phyloP scores from a whole-genome alignment of 1,284 basidiomycete species.

The Cryptococcus wingfieldii region DNA sequence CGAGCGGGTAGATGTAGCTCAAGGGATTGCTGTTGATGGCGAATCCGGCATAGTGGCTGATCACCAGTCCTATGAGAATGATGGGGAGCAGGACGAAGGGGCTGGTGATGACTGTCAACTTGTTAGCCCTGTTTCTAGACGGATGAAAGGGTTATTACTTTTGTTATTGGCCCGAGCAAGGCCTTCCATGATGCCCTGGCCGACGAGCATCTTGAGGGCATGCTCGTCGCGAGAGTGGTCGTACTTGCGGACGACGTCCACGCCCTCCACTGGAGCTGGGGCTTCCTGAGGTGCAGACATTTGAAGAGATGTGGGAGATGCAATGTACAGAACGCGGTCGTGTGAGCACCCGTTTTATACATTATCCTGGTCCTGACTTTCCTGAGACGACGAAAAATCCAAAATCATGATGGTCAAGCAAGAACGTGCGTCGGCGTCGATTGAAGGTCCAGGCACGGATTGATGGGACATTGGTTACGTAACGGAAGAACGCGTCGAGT shows the following conservation, averaged over 20 bases:
- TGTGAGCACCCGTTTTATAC: no score
- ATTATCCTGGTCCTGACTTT: no score
- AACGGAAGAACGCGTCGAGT: no score
- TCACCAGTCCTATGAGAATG: constrained; percentile 57
- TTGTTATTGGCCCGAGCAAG: constrained; percentile 64
- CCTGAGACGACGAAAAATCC: no score
- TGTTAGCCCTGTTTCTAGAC: neutral
- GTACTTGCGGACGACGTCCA: constrained; percentile 56
- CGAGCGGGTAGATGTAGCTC: constrained; percentile 59
- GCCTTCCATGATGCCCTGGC: constrained; percentile 65
- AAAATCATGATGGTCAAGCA: no score
- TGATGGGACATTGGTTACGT: no score
- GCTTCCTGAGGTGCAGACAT: no score
- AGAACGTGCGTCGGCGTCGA: no score
- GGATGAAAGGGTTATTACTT: constrained; percentile 12
- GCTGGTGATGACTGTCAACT: constrained; percentile 56
- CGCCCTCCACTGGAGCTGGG: neutral
- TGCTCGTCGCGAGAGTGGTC: constrained; percentile 54
- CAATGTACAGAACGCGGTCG: no score
- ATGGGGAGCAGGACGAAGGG: constrained; percentile 60
- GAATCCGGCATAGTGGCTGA: constrained; percentile 63
- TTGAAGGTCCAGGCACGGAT: no score
- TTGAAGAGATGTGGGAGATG: no score
- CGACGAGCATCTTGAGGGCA: constrained; percentile 61
- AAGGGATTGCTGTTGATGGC: constrained; percentile 50